phyloP scores from a whole-genome alignment of 2,329 filamentous ascomycete genomes.

The Colletotrichum sp. region DNA sequence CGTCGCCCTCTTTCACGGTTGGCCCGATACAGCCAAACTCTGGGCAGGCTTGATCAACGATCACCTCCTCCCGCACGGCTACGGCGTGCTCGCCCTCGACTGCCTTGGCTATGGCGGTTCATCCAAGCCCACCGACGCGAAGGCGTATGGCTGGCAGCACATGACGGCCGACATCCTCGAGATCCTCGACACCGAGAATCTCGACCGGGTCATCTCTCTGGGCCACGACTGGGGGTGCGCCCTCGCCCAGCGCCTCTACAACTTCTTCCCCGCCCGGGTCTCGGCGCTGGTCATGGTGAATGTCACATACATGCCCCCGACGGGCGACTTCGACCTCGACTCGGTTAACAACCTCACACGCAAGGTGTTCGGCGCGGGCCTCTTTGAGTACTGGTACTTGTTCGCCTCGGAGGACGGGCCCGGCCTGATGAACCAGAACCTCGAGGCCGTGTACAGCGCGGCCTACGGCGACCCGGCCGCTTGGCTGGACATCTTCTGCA shows the following conservation, averaged over 20 bases:
- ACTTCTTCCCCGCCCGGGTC: slow-evolving; percentile 43
- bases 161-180: slow-evolving; percentile 41
- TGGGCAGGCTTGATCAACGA: slow-evolving; percentile 46
- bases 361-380: slow-evolving; percentile 37
- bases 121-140: slow-evolving; percentile 41
- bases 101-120: slow-evolving; percentile 42
- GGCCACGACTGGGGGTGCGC: slow-evolving; percentile 55
- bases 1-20: slow-evolving; percentile 52
- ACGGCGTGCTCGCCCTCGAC: slow-evolving; percentile 42
- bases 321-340: slow-evolving; percentile 38
- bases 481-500: slow-evolving; percentile 40
- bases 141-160: slow-evolving; percentile 37
- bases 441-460: slow-evolving; percentile 39
- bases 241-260: slow-evolving; percentile 43
- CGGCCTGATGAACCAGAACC: slow-evolving; percentile 38
- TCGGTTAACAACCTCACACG: slow-evolving; percentile 32
- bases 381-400: slow-evolving; percentile 50
- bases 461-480: slow-evolving; percentile 33
- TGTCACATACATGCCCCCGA: slow-evolving; percentile 42
- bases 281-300: slow-evolving; percentile 45
- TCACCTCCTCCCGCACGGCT: slow-evolving; percentile 37
- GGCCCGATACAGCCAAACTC: slow-evolving; percentile 48
- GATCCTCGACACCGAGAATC: slow-evolving; percentile 41
- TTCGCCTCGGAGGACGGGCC: slow-evolving; percentile 43
- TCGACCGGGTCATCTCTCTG: slow-evolving; percentile 40